These are phyloP conservation scores for Hypoxylon cercidicola DNA, from an alignment of 495 filamentous ascomycete genomes.

Conservation along the genomic window DNA sequence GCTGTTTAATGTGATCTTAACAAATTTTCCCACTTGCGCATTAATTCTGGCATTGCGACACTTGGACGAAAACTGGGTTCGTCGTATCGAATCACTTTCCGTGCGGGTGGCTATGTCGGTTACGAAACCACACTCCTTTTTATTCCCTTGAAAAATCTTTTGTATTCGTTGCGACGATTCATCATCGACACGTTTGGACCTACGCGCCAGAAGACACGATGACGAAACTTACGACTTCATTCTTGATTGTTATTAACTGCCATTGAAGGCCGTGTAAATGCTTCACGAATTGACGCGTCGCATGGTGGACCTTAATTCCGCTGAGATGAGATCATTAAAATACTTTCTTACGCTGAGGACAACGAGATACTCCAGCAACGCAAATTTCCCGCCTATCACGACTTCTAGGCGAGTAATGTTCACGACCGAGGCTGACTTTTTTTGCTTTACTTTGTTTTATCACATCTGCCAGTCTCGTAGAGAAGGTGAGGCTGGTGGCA, in stretches of 20 bases:
- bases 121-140: slow-evolving; percentile 38
- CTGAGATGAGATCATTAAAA: slow-evolving; percentile 37
- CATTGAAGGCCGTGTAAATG: slow-evolving; percentile 45
- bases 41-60: slow-evolving; percentile 35
- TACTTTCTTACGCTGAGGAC: slow-evolving; percentile 40
- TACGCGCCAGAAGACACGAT: slow-evolving; percentile 46
- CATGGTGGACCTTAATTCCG: slow-evolving; percentile 48
- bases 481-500: slow-evolving; percentile 37
- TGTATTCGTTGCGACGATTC: slow-evolving; percentile 51
- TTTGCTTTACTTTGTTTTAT: slow-evolving; percentile 47
- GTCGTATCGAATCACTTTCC: slow-evolving; percentile 23
- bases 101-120: slow-evolving; percentile 29
- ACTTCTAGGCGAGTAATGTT: slow-evolving; percentile 47
- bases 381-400: slow-evolving; percentile 43
- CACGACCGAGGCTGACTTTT: slow-evolving; percentile 42
- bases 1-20: slow-evolving; percentile 8
- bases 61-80: slow-evolving; percentile 45
- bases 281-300: slow-evolving; percentile 49
- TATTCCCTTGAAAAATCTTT: slow-evolving; percentile 41
- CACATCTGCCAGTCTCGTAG: slow-evolving; percentile 41
- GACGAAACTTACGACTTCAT: slow-evolving; percentile 56
- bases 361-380: slow-evolving; percentile 44
- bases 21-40: slow-evolving; percentile 18
- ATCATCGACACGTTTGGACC: slow-evolving; percentile 46
- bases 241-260: slow-evolving; percentile 51